phyloP scores from a whole-genome alignment of 352 stramenopile species.

The Globisporangium middletonii region DNA sequence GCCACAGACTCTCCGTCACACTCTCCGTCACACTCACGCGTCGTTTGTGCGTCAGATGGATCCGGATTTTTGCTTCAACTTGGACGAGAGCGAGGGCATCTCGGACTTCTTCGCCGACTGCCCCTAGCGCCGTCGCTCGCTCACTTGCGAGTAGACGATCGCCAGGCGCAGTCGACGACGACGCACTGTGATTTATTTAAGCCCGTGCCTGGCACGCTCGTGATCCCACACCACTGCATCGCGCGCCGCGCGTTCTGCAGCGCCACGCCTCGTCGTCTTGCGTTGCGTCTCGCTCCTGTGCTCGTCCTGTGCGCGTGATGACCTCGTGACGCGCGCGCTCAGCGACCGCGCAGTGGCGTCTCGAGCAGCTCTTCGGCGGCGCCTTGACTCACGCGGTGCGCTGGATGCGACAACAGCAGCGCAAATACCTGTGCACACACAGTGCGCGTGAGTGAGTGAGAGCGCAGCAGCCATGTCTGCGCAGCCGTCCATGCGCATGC shows the following conservation, averaged over 20 bases:
- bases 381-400: constrained; percentile 41
- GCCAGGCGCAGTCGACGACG: not conserved
- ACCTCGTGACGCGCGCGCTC: not conserved
- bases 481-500: no score
- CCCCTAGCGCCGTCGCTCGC: constrained; percentile 25
- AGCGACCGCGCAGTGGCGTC: constrained; percentile 11
- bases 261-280: no score
- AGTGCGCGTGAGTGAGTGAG: no score
- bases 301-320: not conserved
- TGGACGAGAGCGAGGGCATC: constrained; percentile 83
- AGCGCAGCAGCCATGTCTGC: no score
- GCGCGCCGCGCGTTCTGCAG: not conserved
- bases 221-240: no score
- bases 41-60: constrained; percentile 38
- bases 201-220: not conserved
- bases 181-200: constrained; percentile 5
- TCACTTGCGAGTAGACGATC: not conserved
- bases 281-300: not conserved
- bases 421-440: constrained; percentile 25
- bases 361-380: constrained; percentile 34
- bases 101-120: constrained; percentile 85
- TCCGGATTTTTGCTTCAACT: constrained; percentile 87
- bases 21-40: not conserved
- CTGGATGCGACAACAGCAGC: constrained; percentile 35
- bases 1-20: not conserved